Conservation (phyloP, 169 alveolate genomes). For the Neospora caninum region DNA sequence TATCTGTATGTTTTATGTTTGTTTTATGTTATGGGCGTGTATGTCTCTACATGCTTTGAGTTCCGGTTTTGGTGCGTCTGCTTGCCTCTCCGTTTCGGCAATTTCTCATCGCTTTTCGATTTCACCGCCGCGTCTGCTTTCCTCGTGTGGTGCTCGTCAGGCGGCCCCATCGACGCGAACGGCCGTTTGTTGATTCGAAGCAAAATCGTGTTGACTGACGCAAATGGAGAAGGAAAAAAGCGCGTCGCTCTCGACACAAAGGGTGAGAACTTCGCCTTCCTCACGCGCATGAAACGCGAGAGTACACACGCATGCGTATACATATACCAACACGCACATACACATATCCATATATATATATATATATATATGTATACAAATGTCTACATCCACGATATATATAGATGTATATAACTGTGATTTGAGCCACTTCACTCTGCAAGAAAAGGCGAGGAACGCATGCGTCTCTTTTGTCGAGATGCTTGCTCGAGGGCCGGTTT, state of each 20-base stretch:
- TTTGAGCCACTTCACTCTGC: too few relatives aligned
- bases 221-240: constrained; percentile 44
- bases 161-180: constrained; percentile 75
- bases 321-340: too few relatives aligned
- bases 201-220: constrained; percentile 70
- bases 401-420: not conserved
- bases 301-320: too few relatives aligned
- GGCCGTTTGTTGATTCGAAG: constrained; percentile 73
- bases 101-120: not conserved
- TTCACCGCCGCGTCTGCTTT: not conserved
- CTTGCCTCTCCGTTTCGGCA: not conserved
- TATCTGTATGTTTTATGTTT: not conserved
- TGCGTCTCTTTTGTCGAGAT: too few relatives aligned
- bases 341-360: too few relatives aligned
- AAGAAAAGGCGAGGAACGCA: too few relatives aligned
- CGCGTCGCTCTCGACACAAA: constrained; percentile 58
- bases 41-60: not conserved
- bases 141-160: not conserved
- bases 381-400: not conserved
- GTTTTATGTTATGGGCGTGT: not conserved
- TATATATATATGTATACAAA: too few relatives aligned
- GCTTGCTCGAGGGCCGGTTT: too few relatives aligned
- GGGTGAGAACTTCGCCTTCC: not conserved
- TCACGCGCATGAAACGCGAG: too few relatives aligned
- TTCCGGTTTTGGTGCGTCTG: not conserved